Conservation (phyloP, 306 rosid genomes). For the Vachellia collinsii region DNA sequence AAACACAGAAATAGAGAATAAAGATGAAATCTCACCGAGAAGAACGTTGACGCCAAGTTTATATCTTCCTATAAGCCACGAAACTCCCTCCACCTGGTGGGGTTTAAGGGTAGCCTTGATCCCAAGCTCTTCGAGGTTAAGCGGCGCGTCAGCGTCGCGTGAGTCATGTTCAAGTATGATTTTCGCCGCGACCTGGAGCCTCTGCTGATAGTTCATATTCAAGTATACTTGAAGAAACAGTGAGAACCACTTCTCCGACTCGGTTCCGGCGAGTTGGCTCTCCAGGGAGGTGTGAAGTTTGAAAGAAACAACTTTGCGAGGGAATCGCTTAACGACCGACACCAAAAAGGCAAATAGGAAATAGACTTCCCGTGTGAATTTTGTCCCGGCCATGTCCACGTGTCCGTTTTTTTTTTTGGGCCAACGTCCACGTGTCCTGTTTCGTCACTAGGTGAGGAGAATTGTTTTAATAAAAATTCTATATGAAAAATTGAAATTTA, state of each 20-base stretch:
- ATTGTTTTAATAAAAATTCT: no score
- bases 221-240: not conserved
- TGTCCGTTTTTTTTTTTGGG: no score
- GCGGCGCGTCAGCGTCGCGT: constrained; percentile 41
- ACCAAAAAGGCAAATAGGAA: no score
- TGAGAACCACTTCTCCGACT: not conserved
- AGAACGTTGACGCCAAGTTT: constrained; percentile 86
- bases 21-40: constrained; percentile 58
- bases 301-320: constrained; percentile 35
- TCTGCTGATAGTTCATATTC: constrained; percentile 63
- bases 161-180: constrained; percentile 48
- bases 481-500: no score
- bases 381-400: not conserved
- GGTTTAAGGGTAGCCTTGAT: constrained; percentile 77
- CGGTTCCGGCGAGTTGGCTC: not conserved
- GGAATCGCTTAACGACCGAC: constrained; percentile 19
- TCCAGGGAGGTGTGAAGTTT: not conserved
- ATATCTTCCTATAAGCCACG: constrained; percentile 81
- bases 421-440: not conserved
- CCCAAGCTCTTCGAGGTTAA: constrained; percentile 51
- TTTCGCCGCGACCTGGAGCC: constrained; percentile 64
- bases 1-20: constrained; percentile 26
- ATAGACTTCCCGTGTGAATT: not conserved
- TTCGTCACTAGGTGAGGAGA: not conserved
- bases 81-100: constrained; percentile 86